Conservation (phyloP, 1,284 basidiomycete species). For the Exobasidium rhododendri region DNA sequence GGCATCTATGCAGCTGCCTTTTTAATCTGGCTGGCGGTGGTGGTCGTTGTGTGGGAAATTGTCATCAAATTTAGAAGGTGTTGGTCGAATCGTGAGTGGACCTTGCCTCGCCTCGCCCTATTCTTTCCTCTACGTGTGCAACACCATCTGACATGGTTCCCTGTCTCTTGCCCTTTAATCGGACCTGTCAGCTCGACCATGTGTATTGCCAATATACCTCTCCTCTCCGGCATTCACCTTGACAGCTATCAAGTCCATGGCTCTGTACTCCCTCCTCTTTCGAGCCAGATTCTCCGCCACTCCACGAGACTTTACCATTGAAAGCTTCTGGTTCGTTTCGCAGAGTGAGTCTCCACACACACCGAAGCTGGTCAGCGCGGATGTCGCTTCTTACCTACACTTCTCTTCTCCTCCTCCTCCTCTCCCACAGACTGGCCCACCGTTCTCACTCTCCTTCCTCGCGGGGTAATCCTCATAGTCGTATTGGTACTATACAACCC, state of each 20-base stretch:
- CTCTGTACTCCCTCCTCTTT: conserved; percentile 37
- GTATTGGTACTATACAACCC: conserved; percentile 14
- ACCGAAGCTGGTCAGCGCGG: conserved; percentile 6
- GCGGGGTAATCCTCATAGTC: conserved; percentile 31
- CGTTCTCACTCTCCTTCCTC: conserved; percentile 30
- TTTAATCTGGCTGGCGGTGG: conserved; percentile 29
- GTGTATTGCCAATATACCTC: conserved; percentile 33
- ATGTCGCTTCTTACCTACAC: too few species aligned
- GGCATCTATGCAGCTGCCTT: conserved; percentile 27
- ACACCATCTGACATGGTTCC: not conserved
- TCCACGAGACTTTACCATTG: conserved; percentile 26
- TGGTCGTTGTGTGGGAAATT: conserved; percentile 30
- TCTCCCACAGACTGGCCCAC: conserved; percentile 41
- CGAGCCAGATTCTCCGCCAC: conserved; percentile 22
- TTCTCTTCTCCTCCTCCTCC: too few species aligned
- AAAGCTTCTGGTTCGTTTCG: conserved; percentile 33
- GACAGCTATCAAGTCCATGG: conserved; percentile 26
- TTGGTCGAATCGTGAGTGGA: not conserved
- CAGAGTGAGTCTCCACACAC: conserved; percentile 23
- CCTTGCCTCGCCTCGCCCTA: not conserved
- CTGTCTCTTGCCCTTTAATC: not conserved
- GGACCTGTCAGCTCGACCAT: conserved; percentile 19
- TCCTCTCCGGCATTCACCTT: conserved; percentile 28
- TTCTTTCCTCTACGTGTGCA: not conserved
- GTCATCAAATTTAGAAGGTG: conserved; percentile 21